Conservation (phyloP, 768 basidiomycete species). For the Suillus brevipes region DNA sequence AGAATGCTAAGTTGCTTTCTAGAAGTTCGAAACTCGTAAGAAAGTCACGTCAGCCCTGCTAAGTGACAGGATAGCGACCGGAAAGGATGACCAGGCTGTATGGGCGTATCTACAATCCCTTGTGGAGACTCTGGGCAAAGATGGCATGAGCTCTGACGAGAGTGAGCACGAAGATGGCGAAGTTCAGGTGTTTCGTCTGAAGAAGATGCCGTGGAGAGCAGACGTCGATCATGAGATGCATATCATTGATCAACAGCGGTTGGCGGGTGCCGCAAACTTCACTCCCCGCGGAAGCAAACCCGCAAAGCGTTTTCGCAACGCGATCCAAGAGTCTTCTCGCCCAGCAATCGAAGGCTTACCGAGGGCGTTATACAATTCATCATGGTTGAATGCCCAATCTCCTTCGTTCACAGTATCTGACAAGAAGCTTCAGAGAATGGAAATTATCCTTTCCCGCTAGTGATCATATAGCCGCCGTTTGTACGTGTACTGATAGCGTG, state of each 20-base stretch:
- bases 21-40: background rate
- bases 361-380: background rate
- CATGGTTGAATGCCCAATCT: background rate
- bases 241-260: background rate
- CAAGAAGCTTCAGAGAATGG: background rate
- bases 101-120: background rate
- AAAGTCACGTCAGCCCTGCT: background rate
- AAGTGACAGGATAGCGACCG: background rate
- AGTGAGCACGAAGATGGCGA: slow-evolving; percentile 1
- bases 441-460: background rate
- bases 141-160: slow-evolving; percentile 11
- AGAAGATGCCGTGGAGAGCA: background rate
- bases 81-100: background rate
- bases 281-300: background rate
- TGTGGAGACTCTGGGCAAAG: slow-evolving; percentile 1
- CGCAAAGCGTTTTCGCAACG: background rate
- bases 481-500: background rate
- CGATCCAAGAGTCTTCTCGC: background rate
- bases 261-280: background rate
- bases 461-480: background rate
- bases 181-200: background rate
- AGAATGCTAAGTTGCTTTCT: background rate
- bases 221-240: background rate
- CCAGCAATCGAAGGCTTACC: background rate
- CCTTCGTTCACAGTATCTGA: background rate